Conservation (phyloP, 1,284 basidiomycete species). For the Pascua sp. region DNA sequence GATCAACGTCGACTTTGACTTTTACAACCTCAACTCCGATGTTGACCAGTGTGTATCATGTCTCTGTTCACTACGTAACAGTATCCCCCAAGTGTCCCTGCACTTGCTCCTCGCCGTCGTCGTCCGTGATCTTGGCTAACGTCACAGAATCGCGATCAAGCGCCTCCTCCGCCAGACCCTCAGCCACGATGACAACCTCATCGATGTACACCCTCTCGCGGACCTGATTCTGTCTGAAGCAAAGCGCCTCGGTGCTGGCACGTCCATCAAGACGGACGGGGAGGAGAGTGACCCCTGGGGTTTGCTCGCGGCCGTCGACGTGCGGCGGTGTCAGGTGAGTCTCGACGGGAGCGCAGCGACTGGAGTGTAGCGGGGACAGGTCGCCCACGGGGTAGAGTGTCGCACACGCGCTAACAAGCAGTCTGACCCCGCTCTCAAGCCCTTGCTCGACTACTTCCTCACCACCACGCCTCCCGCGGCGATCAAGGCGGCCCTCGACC, state of each 20-base stretch:
- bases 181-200: conserved; percentile 68
- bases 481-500: conserved; percentile 30
- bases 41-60: conserved; percentile 63
- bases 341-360: background rate
- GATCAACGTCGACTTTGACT: conserved; percentile 86
- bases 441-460: conserved; percentile 67
- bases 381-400: too few species aligned
- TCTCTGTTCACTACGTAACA: too few species aligned
- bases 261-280: conserved; percentile 87
- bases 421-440: conserved; percentile 67
- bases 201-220: conserved; percentile 68
- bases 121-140: background rate
- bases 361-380: background rate
- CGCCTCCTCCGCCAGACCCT: conserved; percentile 75
- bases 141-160: conserved; percentile 65
- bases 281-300: conserved; percentile 83
- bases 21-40: conserved; percentile 75
- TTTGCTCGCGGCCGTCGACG: conserved; percentile 73
- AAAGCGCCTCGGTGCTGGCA: conserved; percentile 58
- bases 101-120: too few species aligned
- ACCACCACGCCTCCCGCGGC: conserved; percentile 51
- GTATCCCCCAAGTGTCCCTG: too few species aligned
- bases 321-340: conserved; percentile 68
- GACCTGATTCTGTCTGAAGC: conserved; percentile 65
- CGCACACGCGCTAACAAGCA: conserved; percentile 35